Evolutionary conservation across 768 basidiomycete genomes (phyloP).

Genomic region (Candolleomyces aberdarensis): DNA sequence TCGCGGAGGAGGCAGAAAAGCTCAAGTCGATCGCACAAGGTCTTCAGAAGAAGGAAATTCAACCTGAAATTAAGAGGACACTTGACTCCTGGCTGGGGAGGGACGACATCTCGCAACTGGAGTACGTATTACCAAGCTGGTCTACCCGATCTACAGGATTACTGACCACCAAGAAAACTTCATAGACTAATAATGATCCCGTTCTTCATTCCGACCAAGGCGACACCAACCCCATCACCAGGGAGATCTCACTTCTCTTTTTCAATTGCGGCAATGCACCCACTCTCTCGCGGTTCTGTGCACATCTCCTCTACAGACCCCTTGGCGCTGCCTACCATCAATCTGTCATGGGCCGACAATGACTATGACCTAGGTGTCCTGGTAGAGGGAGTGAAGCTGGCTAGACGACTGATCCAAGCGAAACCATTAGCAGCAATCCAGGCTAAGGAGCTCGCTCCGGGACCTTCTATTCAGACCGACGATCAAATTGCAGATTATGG

Average conservation of each 20-base stretch:
- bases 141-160: too few relatives aligned
- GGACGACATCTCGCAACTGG: constrained; percentile 3
- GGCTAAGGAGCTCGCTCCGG: constrained; percentile 13
- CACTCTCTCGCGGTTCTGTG: constrained; percentile 37
- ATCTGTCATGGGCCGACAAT: constrained; percentile 9
- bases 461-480: constrained; percentile 15
- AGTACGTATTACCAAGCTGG: not conserved
- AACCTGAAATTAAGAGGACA: not conserved
- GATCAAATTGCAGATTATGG: constrained; percentile 13
- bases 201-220: constrained; percentile 1
- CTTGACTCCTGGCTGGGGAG: not conserved
- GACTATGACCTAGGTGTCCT: constrained; percentile 15
- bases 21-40: not conserved
- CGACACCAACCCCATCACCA: not conserved
- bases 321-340: constrained; percentile 10
- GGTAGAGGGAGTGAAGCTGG: constrained; percentile 14
- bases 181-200: constrained; percentile 2
- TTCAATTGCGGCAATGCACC: constrained; percentile 24
- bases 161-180: not conserved
- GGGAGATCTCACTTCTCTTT: constrained; percentile 9
- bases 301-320: constrained; percentile 15
- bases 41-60: not conserved
- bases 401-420: constrained; percentile 8
- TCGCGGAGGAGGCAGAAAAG: not conserved
- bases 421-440: constrained; percentile 6